Percentiles rank a stretch among this genome's conserved stretches.
These are phyloP conservation scores for Hymenotorrendiella dingleyae DNA, from an alignment of 2,329 filamentous ascomycete species.

Conservation along the genomic window DNA sequence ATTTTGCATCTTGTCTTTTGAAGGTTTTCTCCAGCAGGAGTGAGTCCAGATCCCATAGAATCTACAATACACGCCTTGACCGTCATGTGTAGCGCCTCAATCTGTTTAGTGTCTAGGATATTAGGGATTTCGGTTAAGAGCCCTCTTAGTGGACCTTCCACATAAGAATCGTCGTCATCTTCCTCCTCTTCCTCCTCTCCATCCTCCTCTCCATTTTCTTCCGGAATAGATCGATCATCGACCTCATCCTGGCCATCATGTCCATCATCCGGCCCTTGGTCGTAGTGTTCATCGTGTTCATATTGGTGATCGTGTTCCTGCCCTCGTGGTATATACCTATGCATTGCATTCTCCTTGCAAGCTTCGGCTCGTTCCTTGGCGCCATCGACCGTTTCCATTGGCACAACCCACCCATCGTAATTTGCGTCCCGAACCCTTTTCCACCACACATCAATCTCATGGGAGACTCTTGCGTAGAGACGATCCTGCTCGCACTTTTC, in stretches of 20 bases:
- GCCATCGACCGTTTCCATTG: conserved; percentile 55
- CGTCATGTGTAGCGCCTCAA: conserved; percentile 94
- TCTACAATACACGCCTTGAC: conserved; percentile 93
- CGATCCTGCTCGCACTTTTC: conserved; percentile 56
- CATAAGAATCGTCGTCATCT: conserved; percentile 73
- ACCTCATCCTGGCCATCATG: conserved; percentile 39
- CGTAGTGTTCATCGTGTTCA: conserved; percentile 45
- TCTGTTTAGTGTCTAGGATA: conserved; percentile 89
- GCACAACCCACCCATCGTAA: conserved; percentile 50
- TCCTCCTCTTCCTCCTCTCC: conserved; percentile 62
- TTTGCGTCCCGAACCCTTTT: conserved; percentile 54
- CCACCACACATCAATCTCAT: conserved; percentile 63
- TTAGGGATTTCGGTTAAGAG: conserved; percentile 90
- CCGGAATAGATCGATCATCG: conserved; percentile 37
- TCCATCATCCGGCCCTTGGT: conserved; percentile 33
- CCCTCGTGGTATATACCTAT: conserved; percentile 36
- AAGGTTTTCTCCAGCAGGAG: conserved; percentile 68
- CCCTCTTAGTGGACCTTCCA: conserved; percentile 72
- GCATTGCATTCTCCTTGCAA: conserved; percentile 53
- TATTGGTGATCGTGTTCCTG: conserved; percentile 36
- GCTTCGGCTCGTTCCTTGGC: conserved; percentile 51
- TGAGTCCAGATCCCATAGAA: conserved; percentile 64
- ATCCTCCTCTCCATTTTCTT: conserved; percentile 42
- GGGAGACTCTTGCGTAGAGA: conserved; percentile 54
- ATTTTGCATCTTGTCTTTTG: conserved; percentile 88